These are phyloP conservation scores for Trapa bicornis DNA, from an alignment of 345 rosid genomes.

Conservation along the genomic window DNA sequence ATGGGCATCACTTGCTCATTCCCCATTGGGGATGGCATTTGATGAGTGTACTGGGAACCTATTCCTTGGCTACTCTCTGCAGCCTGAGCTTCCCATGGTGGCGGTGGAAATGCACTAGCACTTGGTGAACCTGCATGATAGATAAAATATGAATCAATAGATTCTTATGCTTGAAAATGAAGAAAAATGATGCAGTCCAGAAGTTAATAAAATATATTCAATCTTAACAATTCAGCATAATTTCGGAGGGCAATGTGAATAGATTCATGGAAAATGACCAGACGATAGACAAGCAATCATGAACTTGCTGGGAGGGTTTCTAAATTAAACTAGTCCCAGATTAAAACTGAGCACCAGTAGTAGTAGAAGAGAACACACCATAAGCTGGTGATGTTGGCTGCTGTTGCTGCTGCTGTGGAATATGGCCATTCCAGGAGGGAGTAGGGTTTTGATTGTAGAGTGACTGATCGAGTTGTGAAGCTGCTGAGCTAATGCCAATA, in stretches of 20 bases:
- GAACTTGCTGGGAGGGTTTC: not conserved
- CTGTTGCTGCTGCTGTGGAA: slow-evolving; percentile 25
- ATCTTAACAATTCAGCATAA: no score
- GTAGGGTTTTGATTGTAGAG: slow-evolving; percentile 39
- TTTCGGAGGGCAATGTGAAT: no score
- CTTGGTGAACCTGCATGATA: slow-evolving; percentile 43
- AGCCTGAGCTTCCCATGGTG: slow-evolving; percentile 93
- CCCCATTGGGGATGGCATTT: slow-evolving; percentile 37
- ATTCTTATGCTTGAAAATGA: not conserved
- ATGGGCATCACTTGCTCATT: slow-evolving; percentile 44
- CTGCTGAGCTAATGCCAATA: slow-evolving; percentile 33
- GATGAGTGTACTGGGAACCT: slow-evolving; percentile 48
- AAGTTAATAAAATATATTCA: not conserved
- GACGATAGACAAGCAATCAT: not conserved
- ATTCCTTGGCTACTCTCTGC: slow-evolving; percentile 43
- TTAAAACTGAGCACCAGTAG: not conserved
- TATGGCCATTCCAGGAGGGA: slow-evolving; percentile 67
- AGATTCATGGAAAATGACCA: no score
- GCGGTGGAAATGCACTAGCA: slow-evolving; percentile 60
- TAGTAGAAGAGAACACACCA: slow-evolving; percentile 23
- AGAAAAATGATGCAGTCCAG: not conserved
- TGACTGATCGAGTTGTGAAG: slow-evolving; percentile 51
- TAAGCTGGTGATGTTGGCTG: slow-evolving; percentile 44
- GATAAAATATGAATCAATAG: not conserved
- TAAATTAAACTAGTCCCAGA: not conserved